Evolutionary conservation across 805 yeast genomes (phyloP).

Genomic region (Wickerhamiella occidentalis): DNA sequence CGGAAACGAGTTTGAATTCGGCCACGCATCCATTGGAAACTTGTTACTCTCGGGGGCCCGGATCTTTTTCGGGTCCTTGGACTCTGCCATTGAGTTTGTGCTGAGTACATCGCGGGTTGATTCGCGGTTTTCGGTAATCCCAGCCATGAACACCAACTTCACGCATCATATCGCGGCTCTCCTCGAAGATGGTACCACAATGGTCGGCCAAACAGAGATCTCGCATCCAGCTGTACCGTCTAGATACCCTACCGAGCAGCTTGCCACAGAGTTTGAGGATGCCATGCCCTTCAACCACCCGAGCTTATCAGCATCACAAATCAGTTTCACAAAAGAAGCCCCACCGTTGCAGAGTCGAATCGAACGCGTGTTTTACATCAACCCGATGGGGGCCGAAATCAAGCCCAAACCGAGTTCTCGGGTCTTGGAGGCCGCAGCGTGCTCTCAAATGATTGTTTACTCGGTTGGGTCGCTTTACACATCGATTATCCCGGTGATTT

Average conservation of each 20-base stretch:
- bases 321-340: conserved; percentile 52
- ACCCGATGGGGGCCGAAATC: conserved; percentile 79
- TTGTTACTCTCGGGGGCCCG: conserved; percentile 72
- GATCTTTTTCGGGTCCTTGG: conserved; percentile 70
- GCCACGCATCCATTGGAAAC: conserved; percentile 76
- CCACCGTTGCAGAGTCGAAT: conserved; percentile 66
- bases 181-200: conserved; percentile 52
- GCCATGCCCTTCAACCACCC: conserved; percentile 70
- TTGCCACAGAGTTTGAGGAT: conserved; percentile 32
- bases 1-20: conserved; percentile 52
- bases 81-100: conserved; percentile 68
- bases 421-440: conserved; percentile 39
- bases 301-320: conserved; percentile 58
- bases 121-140: conserved; percentile 46
- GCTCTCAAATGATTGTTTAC: conserved; percentile 47
- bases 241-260: background rate
- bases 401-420: conserved; percentile 60
- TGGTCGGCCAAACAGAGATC: conserved; percentile 87
- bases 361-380: conserved; percentile 60
- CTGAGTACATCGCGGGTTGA: conserved; percentile 50
- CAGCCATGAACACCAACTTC: conserved; percentile 75
- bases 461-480: conserved; percentile 88
- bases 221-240: conserved; percentile 56
- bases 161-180: conserved; percentile 77
- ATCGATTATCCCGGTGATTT: conserved; percentile 65